phyloP scores from a whole-genome alignment of 768 basidiomycete species.

The Amanita molliuscula region DNA sequence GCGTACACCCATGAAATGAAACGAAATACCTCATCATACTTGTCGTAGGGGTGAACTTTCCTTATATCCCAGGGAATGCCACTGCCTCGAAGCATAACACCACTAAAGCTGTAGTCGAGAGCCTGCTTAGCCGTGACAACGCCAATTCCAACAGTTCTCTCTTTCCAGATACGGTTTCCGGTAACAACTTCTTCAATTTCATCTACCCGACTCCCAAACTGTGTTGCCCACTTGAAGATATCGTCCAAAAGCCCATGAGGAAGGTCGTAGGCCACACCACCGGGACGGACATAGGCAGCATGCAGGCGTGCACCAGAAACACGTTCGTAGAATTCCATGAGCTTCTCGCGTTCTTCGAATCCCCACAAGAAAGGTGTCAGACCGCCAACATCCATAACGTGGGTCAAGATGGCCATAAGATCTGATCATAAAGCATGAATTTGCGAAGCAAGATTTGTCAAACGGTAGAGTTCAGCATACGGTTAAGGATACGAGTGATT shows the following conservation, averaged over 20 bases:
- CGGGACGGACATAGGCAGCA: conserved; percentile 95
- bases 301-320: conserved; percentile 97
- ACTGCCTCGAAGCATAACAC: conserved; percentile 93
- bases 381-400: conserved; percentile 96
- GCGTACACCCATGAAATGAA: background rate
- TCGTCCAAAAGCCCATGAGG: conserved; percentile 98
- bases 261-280: conserved; percentile 95
- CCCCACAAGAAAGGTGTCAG: conserved; percentile 99
- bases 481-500: conserved; percentile 92
- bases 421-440: conserved; percentile 31
- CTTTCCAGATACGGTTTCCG: conserved; percentile 97
- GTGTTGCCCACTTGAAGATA: conserved; percentile 96
- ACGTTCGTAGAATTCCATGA: conserved; percentile 99
- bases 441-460: background rate
- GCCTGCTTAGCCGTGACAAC: conserved; percentile 89
- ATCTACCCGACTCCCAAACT: conserved; percentile 83
- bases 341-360: conserved; percentile 98
- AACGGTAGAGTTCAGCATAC: conserved; percentile 28
- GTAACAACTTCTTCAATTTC: conserved; percentile 98
- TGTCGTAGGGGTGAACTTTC: conserved; percentile 90
- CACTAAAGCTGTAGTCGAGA: conserved; percentile 86
- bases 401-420: conserved; percentile 93
- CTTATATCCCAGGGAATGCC: conserved; percentile 93
- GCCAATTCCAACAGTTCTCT: conserved; percentile 85
- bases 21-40: conserved; percentile 73